Evolutionary conservation across 2,329 filamentous ascomycete species (phyloP).

Genomic region (Neonectria faginata): DNA sequence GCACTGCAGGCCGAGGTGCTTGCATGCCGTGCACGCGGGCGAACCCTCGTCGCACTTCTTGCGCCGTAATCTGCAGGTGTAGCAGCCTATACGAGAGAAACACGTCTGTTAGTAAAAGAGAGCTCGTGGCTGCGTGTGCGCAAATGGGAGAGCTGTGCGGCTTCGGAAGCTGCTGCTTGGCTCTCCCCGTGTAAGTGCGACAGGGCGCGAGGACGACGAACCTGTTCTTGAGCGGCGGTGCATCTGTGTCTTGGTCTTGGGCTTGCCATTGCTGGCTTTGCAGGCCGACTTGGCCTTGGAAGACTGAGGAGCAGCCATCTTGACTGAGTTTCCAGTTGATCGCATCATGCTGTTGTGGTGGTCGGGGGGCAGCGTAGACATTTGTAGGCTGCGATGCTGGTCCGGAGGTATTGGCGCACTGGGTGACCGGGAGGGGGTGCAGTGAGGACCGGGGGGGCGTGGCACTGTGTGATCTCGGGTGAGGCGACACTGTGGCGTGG

Average conservation of each 20-base stretch:
- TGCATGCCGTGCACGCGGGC: constrained; percentile 73
- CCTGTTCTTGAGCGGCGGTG: constrained; percentile 95
- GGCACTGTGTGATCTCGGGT: constrained; percentile 36
- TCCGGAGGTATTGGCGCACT: constrained; percentile 46
- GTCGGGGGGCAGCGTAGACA: constrained; percentile 75
- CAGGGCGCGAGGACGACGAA: constrained; percentile 61
- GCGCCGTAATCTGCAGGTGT: constrained; percentile 74
- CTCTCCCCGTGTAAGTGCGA: constrained; percentile 46
- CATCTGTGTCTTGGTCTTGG: constrained; percentile 84
- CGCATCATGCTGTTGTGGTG: constrained; percentile 63
- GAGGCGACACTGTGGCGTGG: constrained; percentile 40
- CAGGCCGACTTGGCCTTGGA: constrained; percentile 69
- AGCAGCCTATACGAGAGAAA: constrained; percentile 64
- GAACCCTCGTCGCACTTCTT: constrained; percentile 78
- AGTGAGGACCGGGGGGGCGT: constrained; percentile 37
- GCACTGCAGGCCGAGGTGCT: constrained; percentile 83
- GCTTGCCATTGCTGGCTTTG: constrained; percentile 64
- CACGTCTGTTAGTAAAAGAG: constrained; percentile 46
- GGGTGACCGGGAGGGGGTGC: constrained; percentile 44
- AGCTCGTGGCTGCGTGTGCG: constrained; percentile 23
- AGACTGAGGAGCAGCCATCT: constrained; percentile 72
- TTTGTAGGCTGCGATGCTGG: constrained; percentile 61
- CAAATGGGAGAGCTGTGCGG: constrained; percentile 33
- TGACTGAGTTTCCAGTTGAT: constrained; percentile 60
- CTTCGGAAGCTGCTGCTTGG: constrained; percentile 12